Evolutionary conservation across 345 rosid species (phyloP).

Genomic region (Kernera saxatilis): DNA sequence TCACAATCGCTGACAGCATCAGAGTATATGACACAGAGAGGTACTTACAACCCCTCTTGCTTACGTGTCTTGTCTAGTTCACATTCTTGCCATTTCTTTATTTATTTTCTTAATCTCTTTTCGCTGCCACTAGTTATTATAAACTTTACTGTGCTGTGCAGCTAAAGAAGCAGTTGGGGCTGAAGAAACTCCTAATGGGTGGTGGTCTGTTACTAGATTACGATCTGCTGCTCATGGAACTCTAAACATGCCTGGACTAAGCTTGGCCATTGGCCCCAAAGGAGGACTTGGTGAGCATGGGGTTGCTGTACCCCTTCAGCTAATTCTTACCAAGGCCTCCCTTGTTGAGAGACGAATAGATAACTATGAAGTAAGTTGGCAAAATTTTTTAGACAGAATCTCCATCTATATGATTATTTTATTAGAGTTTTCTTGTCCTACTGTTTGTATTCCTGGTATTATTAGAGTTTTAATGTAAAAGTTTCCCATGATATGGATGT

Average conservation of each 20-base stretch:
- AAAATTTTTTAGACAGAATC: constrained; percentile 12
- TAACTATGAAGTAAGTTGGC: constrained; percentile 97
- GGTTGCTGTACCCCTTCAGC: constrained; percentile 84
- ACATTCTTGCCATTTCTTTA: neutral
- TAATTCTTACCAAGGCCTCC: constrained; percentile 84
- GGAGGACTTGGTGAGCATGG: constrained; percentile 99
- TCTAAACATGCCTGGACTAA: constrained; percentile 67
- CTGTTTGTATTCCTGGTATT: neutral
- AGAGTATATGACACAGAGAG: constrained; percentile 77
- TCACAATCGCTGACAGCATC: constrained; percentile 55
- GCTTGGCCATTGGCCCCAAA: constrained; percentile 83
- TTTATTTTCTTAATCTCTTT: neutral
- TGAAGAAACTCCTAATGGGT: constrained; percentile 84
- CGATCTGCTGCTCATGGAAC: constrained; percentile 97
- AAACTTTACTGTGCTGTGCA: constrained; percentile 29
- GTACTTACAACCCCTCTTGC: constrained; percentile 34
- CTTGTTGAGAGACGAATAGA: constrained; percentile 92
- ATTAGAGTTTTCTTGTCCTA: neutral
- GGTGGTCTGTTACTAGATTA: constrained; percentile 89
- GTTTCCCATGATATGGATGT: neutral
- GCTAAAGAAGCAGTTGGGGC: constrained; percentile 94
- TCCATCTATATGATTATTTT: neutral
- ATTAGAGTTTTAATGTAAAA: neutral
- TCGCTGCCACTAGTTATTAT: neutral
- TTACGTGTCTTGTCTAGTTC: neutral